Percentiles rank a stretch among this genome's conserved stretches.
Conservation (phyloP, 208 protist genomes). For the Acanthamoeba sp. region DNA sequence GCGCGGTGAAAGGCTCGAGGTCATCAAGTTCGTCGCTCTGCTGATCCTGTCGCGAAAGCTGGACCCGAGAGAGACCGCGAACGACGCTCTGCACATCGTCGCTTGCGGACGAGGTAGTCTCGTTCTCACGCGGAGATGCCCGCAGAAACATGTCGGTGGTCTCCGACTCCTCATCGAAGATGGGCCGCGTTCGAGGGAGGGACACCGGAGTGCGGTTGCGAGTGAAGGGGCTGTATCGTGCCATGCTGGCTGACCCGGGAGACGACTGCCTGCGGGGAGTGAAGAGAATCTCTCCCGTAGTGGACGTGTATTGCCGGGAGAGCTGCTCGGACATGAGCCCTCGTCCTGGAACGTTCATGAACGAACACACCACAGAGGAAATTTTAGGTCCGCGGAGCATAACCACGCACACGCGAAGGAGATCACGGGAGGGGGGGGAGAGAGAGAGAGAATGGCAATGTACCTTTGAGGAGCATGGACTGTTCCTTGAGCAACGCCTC, state of each 20-base stretch:
- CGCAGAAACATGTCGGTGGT: constrained; percentile 29
- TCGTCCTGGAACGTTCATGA: not conserved
- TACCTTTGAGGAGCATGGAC: constrained; percentile 62
- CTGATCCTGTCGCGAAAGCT: not conserved
- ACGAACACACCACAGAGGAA: not conserved
- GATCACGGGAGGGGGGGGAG: not conserved
- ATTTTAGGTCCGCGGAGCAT: too few relatives aligned
- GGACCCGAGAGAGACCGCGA: not conserved
- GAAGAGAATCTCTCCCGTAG: constrained; percentile 50
- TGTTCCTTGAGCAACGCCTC: constrained; percentile 32
- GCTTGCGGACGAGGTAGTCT: not conserved
- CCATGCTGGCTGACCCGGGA: not conserved
- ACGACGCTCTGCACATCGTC: not conserved
- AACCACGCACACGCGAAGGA: too few relatives aligned
- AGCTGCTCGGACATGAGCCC: constrained; percentile 48
- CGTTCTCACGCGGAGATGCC: not conserved
- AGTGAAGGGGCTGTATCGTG: constrained; percentile 22
- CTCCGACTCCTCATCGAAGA: constrained; percentile 24
- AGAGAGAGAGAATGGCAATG: not conserved
- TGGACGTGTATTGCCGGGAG: not conserved
- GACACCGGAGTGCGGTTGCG: constrained; percentile 43
- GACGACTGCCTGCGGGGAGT: constrained; percentile 37
- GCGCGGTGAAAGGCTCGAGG: not conserved
- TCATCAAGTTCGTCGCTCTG: not conserved
- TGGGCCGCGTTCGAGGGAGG: not conserved